Percentiles rank a stretch among this genome's conserved stretches.
Evolutionary conservation across 169 alveolate species (phyloP).

Genomic region (Eimeria falciformis): DNA sequence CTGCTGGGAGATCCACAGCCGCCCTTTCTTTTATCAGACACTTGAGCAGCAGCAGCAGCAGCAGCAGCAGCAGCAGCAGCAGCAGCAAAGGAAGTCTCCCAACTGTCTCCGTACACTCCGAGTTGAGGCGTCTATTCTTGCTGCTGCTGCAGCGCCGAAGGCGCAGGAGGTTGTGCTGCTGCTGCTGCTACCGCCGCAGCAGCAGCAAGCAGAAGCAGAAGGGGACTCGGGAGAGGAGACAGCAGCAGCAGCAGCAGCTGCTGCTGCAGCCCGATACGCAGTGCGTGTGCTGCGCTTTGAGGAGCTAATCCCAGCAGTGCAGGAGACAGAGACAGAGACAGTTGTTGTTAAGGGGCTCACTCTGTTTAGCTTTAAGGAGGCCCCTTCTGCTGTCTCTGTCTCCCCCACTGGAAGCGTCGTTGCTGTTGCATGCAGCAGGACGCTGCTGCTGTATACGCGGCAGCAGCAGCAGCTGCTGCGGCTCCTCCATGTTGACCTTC

Average conservation of each 20-base stretch:
- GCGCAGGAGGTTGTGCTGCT: constrained; percentile 28
- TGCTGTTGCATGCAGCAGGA: constrained; percentile 60
- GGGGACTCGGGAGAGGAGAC: not conserved
- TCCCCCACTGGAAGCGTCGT: constrained; percentile 33
- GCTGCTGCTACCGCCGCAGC: constrained; percentile 53
- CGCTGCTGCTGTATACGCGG: constrained; percentile 43
- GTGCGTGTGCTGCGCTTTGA: constrained; percentile 15
- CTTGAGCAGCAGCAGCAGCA: constrained; percentile 62
- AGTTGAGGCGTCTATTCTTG: not conserved
- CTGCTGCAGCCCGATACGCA: not conserved
- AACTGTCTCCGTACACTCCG: constrained; percentile 21
- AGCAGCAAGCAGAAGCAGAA: constrained; percentile 46
- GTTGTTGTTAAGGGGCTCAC: not conserved
- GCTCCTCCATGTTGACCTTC: constrained; percentile 55
- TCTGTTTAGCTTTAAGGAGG: constrained; percentile 3
- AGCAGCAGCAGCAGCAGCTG: constrained; percentile 50
- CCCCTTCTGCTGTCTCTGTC: constrained; percentile 58
- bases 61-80: constrained; percentile 67
- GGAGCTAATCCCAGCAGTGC: not conserved
- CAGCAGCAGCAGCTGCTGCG: constrained; percentile 46
- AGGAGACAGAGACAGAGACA: not conserved
- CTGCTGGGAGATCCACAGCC: constrained; percentile 63
- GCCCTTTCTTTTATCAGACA: not conserved
- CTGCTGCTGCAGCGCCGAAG: constrained; percentile 32
- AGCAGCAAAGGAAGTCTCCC: constrained; percentile 40